Evolutionary conservation across 106 monocot genomes (phyloP).

Genomic region (Apostasia shenzhenica): DNA sequence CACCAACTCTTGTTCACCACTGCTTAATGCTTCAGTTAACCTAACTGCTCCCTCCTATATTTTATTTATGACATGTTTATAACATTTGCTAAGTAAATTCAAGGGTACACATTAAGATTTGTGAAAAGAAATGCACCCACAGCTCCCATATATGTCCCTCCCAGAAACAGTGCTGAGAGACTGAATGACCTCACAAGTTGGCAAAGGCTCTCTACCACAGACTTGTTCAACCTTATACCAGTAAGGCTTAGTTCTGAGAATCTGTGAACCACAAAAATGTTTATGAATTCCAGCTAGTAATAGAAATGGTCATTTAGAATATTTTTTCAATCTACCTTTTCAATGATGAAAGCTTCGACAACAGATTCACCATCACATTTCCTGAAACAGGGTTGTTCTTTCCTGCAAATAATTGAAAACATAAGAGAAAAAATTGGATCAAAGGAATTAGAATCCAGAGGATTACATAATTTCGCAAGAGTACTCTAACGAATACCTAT

Average conservation of each 20-base stretch:
- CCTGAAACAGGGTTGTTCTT: conserved; percentile 84
- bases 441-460: conserved; percentile 3
- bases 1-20: conserved; percentile 60
- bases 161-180: conserved; percentile 66
- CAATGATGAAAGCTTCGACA: conserved; percentile 66
- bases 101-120: not conserved
- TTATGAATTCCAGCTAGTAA: not conserved
- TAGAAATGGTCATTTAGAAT: not conserved
- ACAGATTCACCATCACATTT: conserved; percentile 60
- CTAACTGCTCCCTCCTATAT: conserved; percentile 53
- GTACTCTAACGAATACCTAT: conserved; percentile 41
- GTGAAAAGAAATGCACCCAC: conserved; percentile 29
- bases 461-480: not conserved
- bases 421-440: not conserved
- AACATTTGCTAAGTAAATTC: not conserved
- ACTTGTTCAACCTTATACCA: conserved; percentile 73
- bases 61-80: conserved; percentile 5
- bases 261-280: conserved; percentile 21
- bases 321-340: conserved; percentile 37
- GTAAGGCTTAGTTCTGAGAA: conserved; percentile 84
- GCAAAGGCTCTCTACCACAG: conserved; percentile 52
- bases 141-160: conserved; percentile 53
- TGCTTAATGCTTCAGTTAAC: conserved; percentile 45
- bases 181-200: conserved; percentile 48
- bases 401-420: conserved; percentile 29